phyloP scores from a whole-genome alignment of 2,329 filamentous ascomycete species.

The Colletotrichum costaricense region DNA sequence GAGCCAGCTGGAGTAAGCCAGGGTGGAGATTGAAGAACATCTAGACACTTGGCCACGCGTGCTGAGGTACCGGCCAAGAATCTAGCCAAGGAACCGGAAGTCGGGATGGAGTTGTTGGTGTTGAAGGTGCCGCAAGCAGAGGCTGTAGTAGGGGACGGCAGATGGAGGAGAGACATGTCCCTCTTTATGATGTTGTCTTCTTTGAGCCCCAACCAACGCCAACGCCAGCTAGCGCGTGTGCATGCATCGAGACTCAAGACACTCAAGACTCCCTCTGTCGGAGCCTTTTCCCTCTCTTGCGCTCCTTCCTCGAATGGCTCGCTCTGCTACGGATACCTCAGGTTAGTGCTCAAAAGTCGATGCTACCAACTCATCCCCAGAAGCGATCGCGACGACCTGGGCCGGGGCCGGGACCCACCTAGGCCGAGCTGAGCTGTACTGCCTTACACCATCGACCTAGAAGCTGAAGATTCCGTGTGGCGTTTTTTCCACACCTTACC shows the following conservation, averaged over 20 bases:
- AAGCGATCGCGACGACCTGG: not conserved
- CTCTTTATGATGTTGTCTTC: constrained; percentile 16
- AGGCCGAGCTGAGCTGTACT: not conserved
- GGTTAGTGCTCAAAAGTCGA: not conserved
- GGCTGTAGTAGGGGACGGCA: not conserved
- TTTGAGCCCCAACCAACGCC: constrained; percentile 27
- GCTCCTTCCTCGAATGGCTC: not conserved
- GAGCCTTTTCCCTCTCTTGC: constrained; percentile 13
- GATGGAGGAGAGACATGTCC: constrained; percentile 14
- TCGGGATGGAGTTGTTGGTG: not conserved
- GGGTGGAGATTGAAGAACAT: constrained; percentile 11
- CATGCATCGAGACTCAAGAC: constrained; percentile 2
- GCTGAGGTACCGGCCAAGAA: not conserved
- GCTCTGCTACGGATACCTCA: not conserved
- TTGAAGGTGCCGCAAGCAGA: constrained; percentile 24
- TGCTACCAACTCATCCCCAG: constrained; percentile 13
- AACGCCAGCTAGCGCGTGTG: constrained; percentile 9
- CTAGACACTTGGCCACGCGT: constrained; percentile 16
- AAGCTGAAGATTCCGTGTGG: constrained; percentile 17
- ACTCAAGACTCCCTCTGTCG: not conserved
- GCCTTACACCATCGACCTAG: constrained; percentile 15
- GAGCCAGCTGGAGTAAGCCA: not conserved
- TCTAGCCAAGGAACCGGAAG: constrained; percentile 17
- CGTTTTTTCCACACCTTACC: not conserved
- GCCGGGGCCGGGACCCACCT: not conserved